Base-by-base conservation (phyloP, 352 stramenopile species). In the Phytophthora tubulina region DNA sequence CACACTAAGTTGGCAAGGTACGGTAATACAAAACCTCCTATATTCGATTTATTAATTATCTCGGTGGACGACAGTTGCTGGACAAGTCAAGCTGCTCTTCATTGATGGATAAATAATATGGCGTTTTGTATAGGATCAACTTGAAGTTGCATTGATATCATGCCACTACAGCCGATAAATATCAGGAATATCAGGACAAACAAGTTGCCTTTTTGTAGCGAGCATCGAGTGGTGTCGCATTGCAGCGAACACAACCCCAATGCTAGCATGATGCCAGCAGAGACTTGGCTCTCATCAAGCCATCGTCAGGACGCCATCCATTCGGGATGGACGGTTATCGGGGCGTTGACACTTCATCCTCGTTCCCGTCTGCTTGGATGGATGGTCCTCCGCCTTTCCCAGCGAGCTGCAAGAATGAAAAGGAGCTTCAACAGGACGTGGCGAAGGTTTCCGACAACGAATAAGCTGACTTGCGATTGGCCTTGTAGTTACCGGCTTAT, bases 331-430 rank as follows among this genome's bases (percentile, higher is more conserved):
- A 65, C 64, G 49, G 35, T 56, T 61, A 56, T 73, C 65, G 65
- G 60, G 65, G 49, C 31, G 65, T 73, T 63, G 59, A 60, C 58
- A 64, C 41, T 52, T 69, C 38, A 17, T 13, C 48, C n/a, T 7
- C 6, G 35, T 36, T 64, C 31, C 21, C 59, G 55, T 61, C 39
- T 53, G 51, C 35, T 55, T 45, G 31, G 35, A 69, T 51, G 36
- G 49, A 70, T 53, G 60, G 52, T n/a, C 36, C 52, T 73, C 14
- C 32, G 59, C 51, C 66, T 60, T 64, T 70, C 66, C 55, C 66
- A 42, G 39, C 30, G 33, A 51, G 27, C 30, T 38, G 3, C 51
- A 48, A 21, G 53, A 35, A 48, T 15, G 17, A 32, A 42, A 15
- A 58, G 32, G 15, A 35, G 41, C 13, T 31, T 31, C 10, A 35